A percentile compares a stretch with the other conserved stretches of the same genome.
Evolutionary conservation across 2,329 filamentous ascomycete genomes (phyloP).

Genomic region (Aaosphaeria arxii): DNA sequence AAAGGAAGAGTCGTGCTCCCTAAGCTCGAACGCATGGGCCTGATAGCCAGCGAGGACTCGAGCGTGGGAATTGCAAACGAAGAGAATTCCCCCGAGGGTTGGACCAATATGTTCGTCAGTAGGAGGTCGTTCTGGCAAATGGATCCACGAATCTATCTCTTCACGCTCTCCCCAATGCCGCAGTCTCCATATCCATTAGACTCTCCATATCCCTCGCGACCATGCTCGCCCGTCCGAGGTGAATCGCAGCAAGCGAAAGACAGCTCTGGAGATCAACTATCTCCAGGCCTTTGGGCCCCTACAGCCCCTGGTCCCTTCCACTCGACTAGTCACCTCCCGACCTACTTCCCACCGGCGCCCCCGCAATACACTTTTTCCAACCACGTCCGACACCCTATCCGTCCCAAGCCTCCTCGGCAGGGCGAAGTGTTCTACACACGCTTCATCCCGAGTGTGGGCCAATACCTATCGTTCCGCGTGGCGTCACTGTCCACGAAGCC

Average conservation of each 20-base stretch:
- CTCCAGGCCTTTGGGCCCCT: constrained; percentile 39
- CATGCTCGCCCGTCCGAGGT: constrained; percentile 46
- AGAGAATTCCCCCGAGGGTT: constrained; percentile 62
- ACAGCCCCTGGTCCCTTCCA: constrained; percentile 65
- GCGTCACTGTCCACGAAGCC: constrained; percentile 67
- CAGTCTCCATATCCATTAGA: constrained; percentile 48
- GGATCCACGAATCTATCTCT: constrained; percentile 81
- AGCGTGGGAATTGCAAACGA: constrained; percentile 65
- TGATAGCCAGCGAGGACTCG: constrained; percentile 74
- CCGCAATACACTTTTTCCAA: constrained; percentile 78
- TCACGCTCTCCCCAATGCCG: constrained; percentile 67
- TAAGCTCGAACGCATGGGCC: constrained; percentile 90
- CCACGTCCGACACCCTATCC: constrained; percentile 76
- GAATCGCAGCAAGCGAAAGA: constrained; percentile 25
- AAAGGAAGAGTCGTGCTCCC: constrained; percentile 78
- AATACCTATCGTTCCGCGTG: constrained; percentile 86
- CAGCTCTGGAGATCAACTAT: constrained; percentile 19
- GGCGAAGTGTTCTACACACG: constrained; percentile 89
- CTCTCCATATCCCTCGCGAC: constrained; percentile 51
- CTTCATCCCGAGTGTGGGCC: constrained; percentile 75
- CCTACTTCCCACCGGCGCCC: constrained; percentile 83
- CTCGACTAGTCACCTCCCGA: constrained; percentile 81
- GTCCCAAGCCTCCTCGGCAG: constrained; percentile 84
- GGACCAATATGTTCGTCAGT: constrained; percentile 79
- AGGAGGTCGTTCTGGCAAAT: constrained; percentile 88